Evolutionary conservation across 2,329 filamentous ascomycete species (phyloP).

Genomic region (Xylariaceae sp.): DNA sequence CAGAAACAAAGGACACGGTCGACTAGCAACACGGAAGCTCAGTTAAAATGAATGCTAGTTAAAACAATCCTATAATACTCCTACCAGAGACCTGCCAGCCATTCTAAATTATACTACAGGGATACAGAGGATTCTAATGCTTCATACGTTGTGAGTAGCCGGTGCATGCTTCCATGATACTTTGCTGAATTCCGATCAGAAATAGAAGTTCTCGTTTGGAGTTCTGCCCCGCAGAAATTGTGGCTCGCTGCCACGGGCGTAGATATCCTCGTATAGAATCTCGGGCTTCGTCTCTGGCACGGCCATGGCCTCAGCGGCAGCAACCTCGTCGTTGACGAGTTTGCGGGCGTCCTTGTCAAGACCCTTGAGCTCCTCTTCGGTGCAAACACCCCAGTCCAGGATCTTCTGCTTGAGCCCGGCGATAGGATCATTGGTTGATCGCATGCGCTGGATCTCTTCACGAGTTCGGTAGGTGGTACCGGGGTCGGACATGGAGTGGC

Average conservation of each 20-base stretch:
- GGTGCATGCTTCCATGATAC: neutral
- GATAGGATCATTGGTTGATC: slow-evolving; percentile 96
- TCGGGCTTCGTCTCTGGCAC: slow-evolving; percentile 72
- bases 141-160: neutral
- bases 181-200: slow-evolving; percentile 38
- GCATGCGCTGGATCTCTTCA: slow-evolving; percentile 99
- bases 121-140: neutral
- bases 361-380: slow-evolving; percentile 91
- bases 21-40: too few species aligned
- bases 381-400: slow-evolving; percentile 86
- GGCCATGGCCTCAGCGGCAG: slow-evolving; percentile 82
- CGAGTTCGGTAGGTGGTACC: slow-evolving; percentile 98
- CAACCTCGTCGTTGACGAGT: slow-evolving; percentile 85
- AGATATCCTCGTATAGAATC: slow-evolving; percentile 95
- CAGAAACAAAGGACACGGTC: too few species aligned
- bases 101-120: slow-evolving; percentile 22
- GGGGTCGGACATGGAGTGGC: slow-evolving; percentile 99
- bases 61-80: too few species aligned
- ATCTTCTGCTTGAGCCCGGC: slow-evolving; percentile 98
- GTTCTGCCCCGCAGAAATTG: slow-evolving; percentile 79
- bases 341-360: slow-evolving; percentile 91
- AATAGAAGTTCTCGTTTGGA: slow-evolving; percentile 93
- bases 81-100: slow-evolving; percentile 6
- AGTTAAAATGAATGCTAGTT: too few species aligned
- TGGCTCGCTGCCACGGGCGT: slow-evolving; percentile 83